These are phyloP conservation scores for Chernovozyma aurita DNA, from an alignment of 1,139 yeast species.

Conservation along the genomic window DNA sequence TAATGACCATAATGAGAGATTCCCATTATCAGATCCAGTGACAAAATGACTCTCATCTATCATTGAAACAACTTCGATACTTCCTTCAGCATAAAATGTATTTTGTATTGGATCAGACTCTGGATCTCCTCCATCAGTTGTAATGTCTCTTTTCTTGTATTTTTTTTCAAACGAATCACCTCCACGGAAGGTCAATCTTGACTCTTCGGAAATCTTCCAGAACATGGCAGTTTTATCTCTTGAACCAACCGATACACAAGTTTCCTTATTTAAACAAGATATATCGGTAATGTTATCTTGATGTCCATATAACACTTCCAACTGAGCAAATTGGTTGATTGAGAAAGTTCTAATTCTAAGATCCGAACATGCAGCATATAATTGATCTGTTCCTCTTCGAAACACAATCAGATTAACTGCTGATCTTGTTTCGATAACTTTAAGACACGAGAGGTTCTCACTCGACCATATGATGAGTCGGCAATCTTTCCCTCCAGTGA, in stretches of 20 bases:
- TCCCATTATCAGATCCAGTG: constrained; percentile 95
- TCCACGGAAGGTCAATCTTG: constrained; percentile 89
- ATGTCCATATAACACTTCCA: constrained; percentile 91
- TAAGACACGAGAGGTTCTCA: constrained; percentile 68
- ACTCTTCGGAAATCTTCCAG: constrained; percentile 96
- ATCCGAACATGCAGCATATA: constrained; percentile 92
- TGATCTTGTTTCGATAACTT: constrained; percentile 74
- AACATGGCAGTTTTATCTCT: constrained; percentile 93
- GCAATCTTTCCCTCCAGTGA: constrained; percentile 85
- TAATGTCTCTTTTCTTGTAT: constrained; percentile 29
- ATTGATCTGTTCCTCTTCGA: constrained; percentile 76
- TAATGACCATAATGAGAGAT: constrained; percentile 79
- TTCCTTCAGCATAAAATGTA: constrained; percentile 67
- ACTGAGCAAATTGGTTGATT: constrained; percentile 79
- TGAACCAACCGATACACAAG: constrained; percentile 93
- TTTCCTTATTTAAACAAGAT: constrained; percentile 73
- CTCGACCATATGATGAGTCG: constrained; percentile 82
- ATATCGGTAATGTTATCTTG: constrained; percentile 86
- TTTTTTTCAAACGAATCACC: constrained; percentile 59
- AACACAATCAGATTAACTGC: constrained; percentile 70
- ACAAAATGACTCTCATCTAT: constrained; percentile 87
- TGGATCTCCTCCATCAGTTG: constrained; percentile 16
- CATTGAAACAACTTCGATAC: constrained; percentile 88
- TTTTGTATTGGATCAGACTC: constrained; percentile 25
- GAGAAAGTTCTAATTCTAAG: constrained; percentile 84